A percentile compares a stretch with the other conserved stretches of the same genome.
phyloP scores from a whole-genome alignment of 805 yeast genomes.

The Ogataea methanolica region DNA sequence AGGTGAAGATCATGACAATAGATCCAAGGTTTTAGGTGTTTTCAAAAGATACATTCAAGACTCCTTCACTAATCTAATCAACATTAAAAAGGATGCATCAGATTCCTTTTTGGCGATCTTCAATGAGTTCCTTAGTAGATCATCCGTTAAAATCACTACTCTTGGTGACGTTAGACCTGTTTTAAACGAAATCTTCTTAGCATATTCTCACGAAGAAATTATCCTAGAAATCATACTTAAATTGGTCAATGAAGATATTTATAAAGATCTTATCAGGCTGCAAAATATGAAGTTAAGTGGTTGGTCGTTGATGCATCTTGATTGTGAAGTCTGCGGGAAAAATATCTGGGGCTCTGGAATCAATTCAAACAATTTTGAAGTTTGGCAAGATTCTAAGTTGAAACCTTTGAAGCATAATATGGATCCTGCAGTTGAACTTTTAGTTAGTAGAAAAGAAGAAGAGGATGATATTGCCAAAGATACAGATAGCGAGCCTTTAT shows the following conservation, averaged over 20 bases:
- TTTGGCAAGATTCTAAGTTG: slow-evolving; percentile 48
- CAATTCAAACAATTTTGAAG: slow-evolving; percentile 41
- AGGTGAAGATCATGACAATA: not conserved
- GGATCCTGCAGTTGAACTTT: not conserved
- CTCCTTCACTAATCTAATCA: slow-evolving; percentile 36
- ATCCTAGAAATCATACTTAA: slow-evolving; percentile 47
- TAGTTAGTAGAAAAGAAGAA: slow-evolving; percentile 4
- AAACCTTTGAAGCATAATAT: not conserved
- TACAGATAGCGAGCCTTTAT: not conserved
- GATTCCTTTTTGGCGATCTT: slow-evolving; percentile 51
- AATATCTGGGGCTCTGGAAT: slow-evolving; percentile 66
- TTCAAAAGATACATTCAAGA: slow-evolving; percentile 39
- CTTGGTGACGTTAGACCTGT: slow-evolving; percentile 57
- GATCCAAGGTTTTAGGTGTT: slow-evolving; percentile 23
- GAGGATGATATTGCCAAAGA: slow-evolving; percentile 1
- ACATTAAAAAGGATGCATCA: slow-evolving; percentile 22
- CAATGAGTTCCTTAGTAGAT: slow-evolving; percentile 46
- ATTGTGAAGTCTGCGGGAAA: slow-evolving; percentile 77
- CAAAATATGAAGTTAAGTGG: slow-evolving; percentile 47
- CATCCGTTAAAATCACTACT: slow-evolving; percentile 45
- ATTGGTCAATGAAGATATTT: slow-evolving; percentile 55
- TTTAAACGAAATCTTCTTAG: slow-evolving; percentile 56
- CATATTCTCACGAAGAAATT: slow-evolving; percentile 60
- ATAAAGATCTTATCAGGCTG: slow-evolving; percentile 39
- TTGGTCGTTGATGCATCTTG: slow-evolving; percentile 50